A percentile compares a stretch with the other conserved stretches of the same genome.
Evolutionary conservation across 2,329 filamentous ascomycete genomes (phyloP).

Genomic region (Apiospora arundinis): DNA sequence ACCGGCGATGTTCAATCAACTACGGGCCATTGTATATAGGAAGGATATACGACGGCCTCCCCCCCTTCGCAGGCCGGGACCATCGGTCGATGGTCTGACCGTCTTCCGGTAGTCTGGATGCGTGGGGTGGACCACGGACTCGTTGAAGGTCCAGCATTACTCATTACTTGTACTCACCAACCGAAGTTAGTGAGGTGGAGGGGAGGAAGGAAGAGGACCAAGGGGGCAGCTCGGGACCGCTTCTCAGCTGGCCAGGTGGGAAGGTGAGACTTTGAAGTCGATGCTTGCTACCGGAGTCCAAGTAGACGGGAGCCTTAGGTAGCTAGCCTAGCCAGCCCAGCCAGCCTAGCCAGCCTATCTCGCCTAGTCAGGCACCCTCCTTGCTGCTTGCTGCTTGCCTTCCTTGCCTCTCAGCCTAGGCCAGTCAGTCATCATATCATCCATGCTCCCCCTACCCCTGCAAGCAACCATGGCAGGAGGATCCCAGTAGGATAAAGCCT

Average conservation of each 20-base stretch:
- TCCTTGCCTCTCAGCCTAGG: no score
- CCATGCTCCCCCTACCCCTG: background rate
- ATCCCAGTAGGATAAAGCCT: conserved; percentile 2
- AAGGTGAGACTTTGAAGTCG: background rate
- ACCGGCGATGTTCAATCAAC: background rate
- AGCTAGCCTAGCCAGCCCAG: no score
- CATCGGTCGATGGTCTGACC: conserved; percentile 1
- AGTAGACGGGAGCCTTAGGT: background rate
- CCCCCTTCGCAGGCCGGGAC: background rate
- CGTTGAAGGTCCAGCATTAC: background rate
- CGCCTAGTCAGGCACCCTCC: no score
- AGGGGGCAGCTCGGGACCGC: background rate
- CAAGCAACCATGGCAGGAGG: background rate
- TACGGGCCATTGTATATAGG: conserved; percentile 2
- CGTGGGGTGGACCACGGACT: conserved; percentile 2
- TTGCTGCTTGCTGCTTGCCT: no score
- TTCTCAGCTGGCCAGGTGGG: background rate
- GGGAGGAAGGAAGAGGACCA: background rate
- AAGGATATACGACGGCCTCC: background rate
- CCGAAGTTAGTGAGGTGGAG: conserved; percentile 1
- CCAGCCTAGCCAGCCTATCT: no score
- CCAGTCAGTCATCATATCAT: background rate
- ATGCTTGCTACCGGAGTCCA: background rate
- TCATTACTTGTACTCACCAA: conserved; percentile 13
- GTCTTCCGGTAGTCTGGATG: background rate